Base-by-base conservation (phyloP, 2,329 filamentous ascomycete genomes). In the Bipolaris cookei region DNA sequence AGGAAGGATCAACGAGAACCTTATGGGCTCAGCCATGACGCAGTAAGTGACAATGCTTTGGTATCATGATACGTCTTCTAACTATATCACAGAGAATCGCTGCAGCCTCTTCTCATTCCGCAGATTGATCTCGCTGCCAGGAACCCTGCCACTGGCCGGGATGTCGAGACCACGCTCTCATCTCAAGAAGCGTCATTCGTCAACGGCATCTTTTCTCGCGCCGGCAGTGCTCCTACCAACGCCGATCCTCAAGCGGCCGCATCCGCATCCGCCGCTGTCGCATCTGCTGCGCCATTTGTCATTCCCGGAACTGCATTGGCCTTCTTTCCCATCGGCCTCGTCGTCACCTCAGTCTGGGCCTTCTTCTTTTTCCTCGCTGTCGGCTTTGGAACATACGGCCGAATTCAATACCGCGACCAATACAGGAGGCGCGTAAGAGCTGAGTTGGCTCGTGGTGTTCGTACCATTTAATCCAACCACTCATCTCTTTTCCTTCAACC, bases 151-250 rank as follows among this genome's bases (percentile, higher is more conserved):
- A 62, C 76, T 13, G 86, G 85, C 59, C 70, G 79, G 66, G 74
- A 77, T 1, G 80, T 90, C 56, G 83, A 78, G 67, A 88, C 88
- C 47, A 87, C 85, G 32, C 84, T 92, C 48, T 88, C 88, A 8
- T 83, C 85, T 58, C 87, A 88, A 74, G 87, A 91, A 72, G 88
- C 89, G 14, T 83, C 85, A 6, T 92, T 92, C 65, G 83, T 91
- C 37, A 84, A 84, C 13, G 90, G 90, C 49, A 83, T 90, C 66
- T 92, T 92, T 76, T 84, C 88, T 51, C 77, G 82, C 47, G 78
- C 84, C 53, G 78, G 84, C 13, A 58, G 28, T 8, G 61, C 82
- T 67, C 74, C 83, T 67, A 87, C 84, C 56, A 69, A 66, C 30
- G 68, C 64, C 48, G 65, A 71, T 61, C 83, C 81, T 13, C 80